Base-by-base conservation (phyloP, 2,329 filamentous ascomycete genomes). In the Nannizziopsis arthrosporioides region DNA sequence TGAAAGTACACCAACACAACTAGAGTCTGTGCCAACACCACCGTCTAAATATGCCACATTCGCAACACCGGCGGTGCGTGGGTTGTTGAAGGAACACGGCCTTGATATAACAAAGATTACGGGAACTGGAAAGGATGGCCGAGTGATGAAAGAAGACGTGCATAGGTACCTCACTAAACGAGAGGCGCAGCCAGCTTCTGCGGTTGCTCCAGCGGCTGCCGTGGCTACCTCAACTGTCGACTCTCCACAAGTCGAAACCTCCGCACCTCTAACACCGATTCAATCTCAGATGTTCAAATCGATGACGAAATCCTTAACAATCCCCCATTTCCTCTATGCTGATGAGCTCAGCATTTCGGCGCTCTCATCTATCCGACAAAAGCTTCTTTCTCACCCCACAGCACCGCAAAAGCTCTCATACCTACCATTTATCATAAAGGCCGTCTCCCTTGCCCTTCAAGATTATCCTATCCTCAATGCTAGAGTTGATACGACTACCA, bases 271-370 rank as follows among this genome's bases (percentile, higher is more conserved):
- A 52, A 85, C 85, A 10, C 82, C 81, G 34, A 84, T 85, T 11
- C 90, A 96, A 68, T 75, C 78, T 34, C 84, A 87, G 62, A 98
- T 98, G 92, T 96, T 94, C 80, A 95, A 93, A 71, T 77, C 81
- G 51, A 98, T 98, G 92, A 95, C 90, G 11, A 81, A 81, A 50
- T 95, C 90, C 2, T 76, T 98, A 54, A 78, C 69, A 44, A 96
- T 95, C 58, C 92, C 92, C 0, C 92, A 96, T 68, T 95, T 98
- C 68, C 78, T 96, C 52, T 98, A 94, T 69, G 84, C 87, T 35
- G 88, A 94, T 66, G 85, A 90, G 62, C 73, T 94, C 43, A 84
- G 93, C 68, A 82, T 95, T 64, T 82, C 84, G 38, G 73, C 76
- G 35, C 76, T 98, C 3, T 80, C 80, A 50, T 68, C 76, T 42